These are phyloP conservation scores for Globisporangium irregulare DNA, from an alignment of 352 stramenopile genomes.

Conservation along the genomic window DNA sequence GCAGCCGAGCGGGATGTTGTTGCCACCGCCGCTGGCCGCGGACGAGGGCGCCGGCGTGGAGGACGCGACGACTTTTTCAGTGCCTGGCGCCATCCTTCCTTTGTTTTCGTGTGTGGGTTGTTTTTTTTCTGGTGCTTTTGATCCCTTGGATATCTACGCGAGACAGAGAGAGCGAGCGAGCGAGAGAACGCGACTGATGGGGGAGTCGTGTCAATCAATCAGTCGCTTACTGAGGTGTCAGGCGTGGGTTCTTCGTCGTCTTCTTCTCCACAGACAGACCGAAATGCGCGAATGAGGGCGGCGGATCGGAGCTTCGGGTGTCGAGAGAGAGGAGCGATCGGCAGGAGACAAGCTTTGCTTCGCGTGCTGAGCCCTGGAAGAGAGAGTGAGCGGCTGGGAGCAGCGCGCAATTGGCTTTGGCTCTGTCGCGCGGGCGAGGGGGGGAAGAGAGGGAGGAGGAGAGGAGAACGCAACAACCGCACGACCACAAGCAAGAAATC, in stretches of 20 bases:
- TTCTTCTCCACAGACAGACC: background rate
- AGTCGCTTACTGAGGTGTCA: background rate
- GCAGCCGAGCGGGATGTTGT: slow-evolving; percentile 56
- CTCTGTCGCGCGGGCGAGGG: background rate
- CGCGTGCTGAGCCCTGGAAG: slow-evolving; percentile 21
- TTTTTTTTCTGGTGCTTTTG: background rate
- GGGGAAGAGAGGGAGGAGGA: background rate
- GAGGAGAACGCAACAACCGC: background rate
- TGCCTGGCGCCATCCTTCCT: slow-evolving; percentile 55
- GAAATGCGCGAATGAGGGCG: slow-evolving; percentile 8
- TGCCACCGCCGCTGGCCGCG: slow-evolving; percentile 21
- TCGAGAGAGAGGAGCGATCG: background rate
- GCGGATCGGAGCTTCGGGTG: no score
- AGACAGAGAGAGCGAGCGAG: background rate
- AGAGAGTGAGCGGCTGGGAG: slow-evolving; percentile 18
- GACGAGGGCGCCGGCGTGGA: slow-evolving; percentile 11
- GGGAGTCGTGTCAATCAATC: background rate
- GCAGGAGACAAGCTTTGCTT: slow-evolving; percentile 2
- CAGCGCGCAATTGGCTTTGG: background rate
- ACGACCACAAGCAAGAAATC: slow-evolving; percentile 5
- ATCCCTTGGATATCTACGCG: slow-evolving; percentile 2
- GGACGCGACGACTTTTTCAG: slow-evolving; percentile 48
- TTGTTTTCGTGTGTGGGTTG: background rate
- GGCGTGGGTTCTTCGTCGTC: background rate
- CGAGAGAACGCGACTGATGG: slow-evolving; percentile 2